Base-by-base conservation (phyloP, 2,329 filamentous ascomycete genomes). In the Fusarium albidum region DNA sequence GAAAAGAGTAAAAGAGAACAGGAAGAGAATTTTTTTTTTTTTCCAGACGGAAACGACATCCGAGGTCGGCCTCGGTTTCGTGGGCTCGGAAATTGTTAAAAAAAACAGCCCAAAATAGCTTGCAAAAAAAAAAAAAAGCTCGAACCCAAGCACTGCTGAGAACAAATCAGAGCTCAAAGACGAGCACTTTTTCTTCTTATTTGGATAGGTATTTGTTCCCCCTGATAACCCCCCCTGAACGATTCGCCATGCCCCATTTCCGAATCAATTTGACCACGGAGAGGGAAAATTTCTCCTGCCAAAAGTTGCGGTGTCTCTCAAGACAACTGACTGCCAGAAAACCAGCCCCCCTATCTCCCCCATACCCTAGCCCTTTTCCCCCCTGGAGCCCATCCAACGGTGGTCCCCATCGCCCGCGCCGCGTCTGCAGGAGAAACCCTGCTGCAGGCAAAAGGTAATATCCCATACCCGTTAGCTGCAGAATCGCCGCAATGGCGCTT, bases 371-470 rank as follows among this genome's bases (percentile, higher is more conserved):
- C 43, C 47, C 10, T 33, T 29, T 34, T 13, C 14, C 9, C 50
- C 59, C 50, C 43, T 48, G 51, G 31, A 12, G 41, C 42, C 40
- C 26, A n/a, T 57, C 31, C 47, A 62, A 63, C 52, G 51, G 55
- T 21, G n/a, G n/a, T 60, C 47, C 47, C 59, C 59, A 46, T 60
- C 47, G 26, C 44, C n/a, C 37, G 41, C 52, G 55, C 48, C 51
- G 41, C 59, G 38, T 46, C 66, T 69, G 67, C 67, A 68, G 61
- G 64, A 67, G 61, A 57, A 68, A 58, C 67, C 66, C 59, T 65
- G 65, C 44, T 63, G 64, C 65, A 67, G 52, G 61, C 58, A 12
- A n/a, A n/a, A 63, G 63, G 64, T 68, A 69, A 69, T 69, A 66
- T 69, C 65, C 65, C 61, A 57, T 49, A 41, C 32, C 52, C 63